Base-by-base conservation (phyloP, 768 basidiomycete species). In the Mycena galopus region DNA sequence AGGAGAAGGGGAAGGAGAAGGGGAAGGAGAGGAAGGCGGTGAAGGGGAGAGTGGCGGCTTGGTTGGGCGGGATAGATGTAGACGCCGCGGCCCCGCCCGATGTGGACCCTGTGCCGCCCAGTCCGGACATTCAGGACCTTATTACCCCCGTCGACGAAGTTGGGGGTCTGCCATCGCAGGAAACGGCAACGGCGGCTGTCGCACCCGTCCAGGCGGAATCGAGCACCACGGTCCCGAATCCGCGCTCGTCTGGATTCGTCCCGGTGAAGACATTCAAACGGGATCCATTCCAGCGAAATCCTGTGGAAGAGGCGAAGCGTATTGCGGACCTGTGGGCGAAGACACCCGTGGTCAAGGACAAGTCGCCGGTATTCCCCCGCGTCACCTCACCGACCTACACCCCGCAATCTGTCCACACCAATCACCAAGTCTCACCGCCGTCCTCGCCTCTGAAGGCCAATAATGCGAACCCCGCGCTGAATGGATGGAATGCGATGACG, bases 221-320 rank as follows among this genome's bases (percentile, higher is more conserved):
- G 53, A 74, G 79, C 50, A 82, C 82, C 11, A 77, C 83, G 30
- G 79, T 84, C 0, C 92, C 93, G 0, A 91, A 94, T 78, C 92
- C 92, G 30, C 90, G 93, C 3, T 94, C 93, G 2, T 93, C 92
- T 61, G 93, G 93, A 1, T 94, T 94, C 75, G 85, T 93, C 23
- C 90, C 93, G 0, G 88, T 94, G 16, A 85, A 87, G 7, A 88
- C 88, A 0, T 84, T 89, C 59, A 88, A 87, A 64, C 81, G 83
- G 58, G 84, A 85, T 50, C 80, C 83, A 0, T 77, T 83, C 37
- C 80, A 77, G 30, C 77, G 79, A 17, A 78, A 75, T 42, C 74
- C 77, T 5, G 60, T n/a, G 5, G 81, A 81, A 62, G 85, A 86
- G 47, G 83, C 84, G 1, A 80, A 75, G 74, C 79, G 78, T 55